Evolutionary conservation across 495 filamentous ascomycete genomes (phyloP).

Genomic region (Evernia prunastri): DNA sequence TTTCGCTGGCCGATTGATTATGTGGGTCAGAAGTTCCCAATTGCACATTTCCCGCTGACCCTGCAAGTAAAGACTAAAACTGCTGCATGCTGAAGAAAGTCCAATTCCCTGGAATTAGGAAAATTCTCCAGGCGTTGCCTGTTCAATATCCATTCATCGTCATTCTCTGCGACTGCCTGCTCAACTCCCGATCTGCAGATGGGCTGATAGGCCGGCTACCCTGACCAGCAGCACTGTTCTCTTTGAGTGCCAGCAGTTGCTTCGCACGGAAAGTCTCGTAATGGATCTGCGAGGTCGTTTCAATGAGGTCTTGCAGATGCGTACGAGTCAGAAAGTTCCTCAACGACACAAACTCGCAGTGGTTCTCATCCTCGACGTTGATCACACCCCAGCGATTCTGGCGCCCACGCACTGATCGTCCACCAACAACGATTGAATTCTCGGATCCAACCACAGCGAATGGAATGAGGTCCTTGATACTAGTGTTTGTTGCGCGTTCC

Average conservation of each 20-base stretch:
- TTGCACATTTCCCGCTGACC: background rate
- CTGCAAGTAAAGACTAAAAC: slow-evolving; percentile 3
- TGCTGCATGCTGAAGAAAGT: background rate
- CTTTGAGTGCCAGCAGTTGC: slow-evolving; percentile 94
- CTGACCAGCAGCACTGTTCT: slow-evolving; percentile 81
- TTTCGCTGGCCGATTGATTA: background rate
- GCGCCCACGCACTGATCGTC: slow-evolving; percentile 94
- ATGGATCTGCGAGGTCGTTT: slow-evolving; percentile 99
- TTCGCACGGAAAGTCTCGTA: slow-evolving; percentile 99
- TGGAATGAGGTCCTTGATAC: slow-evolving; percentile 96
- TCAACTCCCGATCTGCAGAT: slow-evolving; percentile 87
- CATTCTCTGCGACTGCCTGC: slow-evolving; percentile 90
- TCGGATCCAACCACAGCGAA: slow-evolving; percentile 98
- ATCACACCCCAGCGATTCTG: slow-evolving; percentile 99
- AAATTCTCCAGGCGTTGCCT: background rate
- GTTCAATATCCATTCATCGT: slow-evolving; percentile 94
- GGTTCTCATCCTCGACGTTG: slow-evolving; percentile 98
- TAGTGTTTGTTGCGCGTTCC: slow-evolving; percentile 84
- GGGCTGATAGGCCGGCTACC: slow-evolving; percentile 92
- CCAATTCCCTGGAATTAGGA: background rate
- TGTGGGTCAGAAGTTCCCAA: background rate
- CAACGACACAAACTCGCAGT: slow-evolving; percentile 98
- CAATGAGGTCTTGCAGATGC: slow-evolving; percentile 95
- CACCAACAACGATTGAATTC: slow-evolving; percentile 93
- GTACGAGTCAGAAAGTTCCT: slow-evolving; percentile 96